Conservation (phyloP, 306 rosid genomes). For the Cucurbita maxima region DNA sequence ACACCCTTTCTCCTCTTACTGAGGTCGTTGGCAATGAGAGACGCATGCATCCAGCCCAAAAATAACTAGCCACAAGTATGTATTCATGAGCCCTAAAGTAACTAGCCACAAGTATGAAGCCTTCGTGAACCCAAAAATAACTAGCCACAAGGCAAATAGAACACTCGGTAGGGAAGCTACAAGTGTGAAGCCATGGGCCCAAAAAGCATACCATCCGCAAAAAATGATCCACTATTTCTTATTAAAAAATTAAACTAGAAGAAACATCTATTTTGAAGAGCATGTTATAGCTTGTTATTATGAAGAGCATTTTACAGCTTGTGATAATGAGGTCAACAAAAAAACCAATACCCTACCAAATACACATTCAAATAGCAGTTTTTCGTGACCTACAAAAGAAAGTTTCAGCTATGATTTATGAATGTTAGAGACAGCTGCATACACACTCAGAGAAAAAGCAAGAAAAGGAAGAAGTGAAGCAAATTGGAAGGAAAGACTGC, state of each 20-base stretch:
- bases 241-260: neutral
- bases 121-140: too few relatives aligned
- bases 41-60: neutral
- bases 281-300: neutral
- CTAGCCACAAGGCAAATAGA: neutral
- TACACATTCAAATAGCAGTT: neutral
- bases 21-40: neutral
- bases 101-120: too few relatives aligned
- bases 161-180: neutral
- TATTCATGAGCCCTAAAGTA: neutral
- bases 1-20: neutral
- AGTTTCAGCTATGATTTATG: neutral
- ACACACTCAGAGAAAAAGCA: neutral
- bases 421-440: neutral
- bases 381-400: neutral
- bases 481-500: neutral
- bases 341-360: neutral
- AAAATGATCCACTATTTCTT: neutral
- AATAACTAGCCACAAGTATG: neutral
- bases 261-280: neutral
- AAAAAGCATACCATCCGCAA: neutral
- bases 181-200: neutral
- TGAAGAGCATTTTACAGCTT: neutral
- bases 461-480: neutral
- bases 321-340: neutral